Evolutionary conservation across 768 basidiomycete genomes (phyloP).

Genomic region (Sporobolomyces phaffii): DNA sequence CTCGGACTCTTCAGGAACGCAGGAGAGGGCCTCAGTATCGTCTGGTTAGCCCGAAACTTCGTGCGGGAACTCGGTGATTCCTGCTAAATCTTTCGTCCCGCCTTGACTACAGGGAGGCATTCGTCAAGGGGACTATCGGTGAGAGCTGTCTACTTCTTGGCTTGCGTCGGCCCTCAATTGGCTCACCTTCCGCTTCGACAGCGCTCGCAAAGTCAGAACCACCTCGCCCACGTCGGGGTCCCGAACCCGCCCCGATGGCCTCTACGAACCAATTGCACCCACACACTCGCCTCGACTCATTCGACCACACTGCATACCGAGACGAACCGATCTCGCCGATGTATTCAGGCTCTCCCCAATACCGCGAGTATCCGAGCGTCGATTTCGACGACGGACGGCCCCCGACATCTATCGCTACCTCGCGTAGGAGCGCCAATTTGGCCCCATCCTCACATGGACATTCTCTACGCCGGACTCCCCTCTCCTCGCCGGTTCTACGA

Average conservation of each 20-base stretch:
- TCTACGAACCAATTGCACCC: not conserved
- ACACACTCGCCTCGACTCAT: not conserved
- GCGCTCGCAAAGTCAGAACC: not conserved
- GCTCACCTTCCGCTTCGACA: not conserved
- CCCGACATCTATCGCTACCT: not conserved
- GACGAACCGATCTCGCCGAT: not conserved
- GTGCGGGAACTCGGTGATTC: not conserved
- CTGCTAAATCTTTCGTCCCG: not conserved
- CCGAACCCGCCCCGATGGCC: too few relatives aligned
- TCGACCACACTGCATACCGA: not conserved
- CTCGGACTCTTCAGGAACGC: conserved; percentile 12
- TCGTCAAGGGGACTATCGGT: conserved; percentile 22
- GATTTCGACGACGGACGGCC: not conserved
- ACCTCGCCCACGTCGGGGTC: not conserved
- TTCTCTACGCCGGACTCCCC: not conserved
- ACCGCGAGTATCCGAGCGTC: not conserved
- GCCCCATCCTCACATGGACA: not conserved
- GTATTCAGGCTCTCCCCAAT: not conserved
- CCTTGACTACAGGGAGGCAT: not conserved
- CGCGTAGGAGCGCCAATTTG: too few relatives aligned
- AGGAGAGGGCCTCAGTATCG: conserved; percentile 17
- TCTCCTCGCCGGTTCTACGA: conserved; percentile 8
- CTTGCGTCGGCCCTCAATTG: too few relatives aligned
- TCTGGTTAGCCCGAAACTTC: conserved; percentile 10
- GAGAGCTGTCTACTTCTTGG: not conserved